Base-by-base conservation (phyloP, 192 early-diverging fungal species). In the Linnemannia exigua region DNA sequence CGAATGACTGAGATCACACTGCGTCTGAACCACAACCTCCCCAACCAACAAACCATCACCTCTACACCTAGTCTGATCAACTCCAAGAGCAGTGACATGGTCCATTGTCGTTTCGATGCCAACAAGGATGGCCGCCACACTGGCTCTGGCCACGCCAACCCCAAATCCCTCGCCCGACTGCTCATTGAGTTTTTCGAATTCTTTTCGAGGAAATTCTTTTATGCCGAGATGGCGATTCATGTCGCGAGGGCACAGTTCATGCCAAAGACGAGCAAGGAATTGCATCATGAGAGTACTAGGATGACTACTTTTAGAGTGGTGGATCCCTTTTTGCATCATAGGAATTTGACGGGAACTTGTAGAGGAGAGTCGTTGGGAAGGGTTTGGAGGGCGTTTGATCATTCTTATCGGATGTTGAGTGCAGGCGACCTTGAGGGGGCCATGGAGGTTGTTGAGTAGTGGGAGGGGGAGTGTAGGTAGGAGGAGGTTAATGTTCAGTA, bases 261-360 rank as follows among this genome's bases (percentile, higher is more conserved):
- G 37, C 16, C 70, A 4, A 83, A 83, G 35, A 69, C 81, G 14
- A 51, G 33, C 22, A 77, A 28, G 50, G 81, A 83, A 38, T 46
- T 54, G 15, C 44, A 66, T 8, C 38, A 50, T 38, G 82, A 84
- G 46, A 54, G 17, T 25, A 14, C 31, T 0, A 46, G 82, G 11
- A 15, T 14, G 37, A 61, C 71, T 17, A 74, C 81, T 6, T 79
- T 84, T 12, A 74, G 76, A 25, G 72, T 84, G 22, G 51, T 84
- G 15, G 82, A 84, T 25, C 82, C 82, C 3, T 84, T 84, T 47
- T n/a, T 79, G 50, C 82, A 84, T 50, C 82, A 84, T 75, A 63
- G 82, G 16, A 84, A 84, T 36, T 75, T 79, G 15, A 79, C 82
- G 17, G 82, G 82, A 0, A 74, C 67, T 7, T 74, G 72, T 70